A percentile compares a stretch with the other conserved stretches of the same genome.
phyloP scores from a whole-genome alignment of 164 flowering plant genomes.

The Tinospora cordifolia region DNA sequence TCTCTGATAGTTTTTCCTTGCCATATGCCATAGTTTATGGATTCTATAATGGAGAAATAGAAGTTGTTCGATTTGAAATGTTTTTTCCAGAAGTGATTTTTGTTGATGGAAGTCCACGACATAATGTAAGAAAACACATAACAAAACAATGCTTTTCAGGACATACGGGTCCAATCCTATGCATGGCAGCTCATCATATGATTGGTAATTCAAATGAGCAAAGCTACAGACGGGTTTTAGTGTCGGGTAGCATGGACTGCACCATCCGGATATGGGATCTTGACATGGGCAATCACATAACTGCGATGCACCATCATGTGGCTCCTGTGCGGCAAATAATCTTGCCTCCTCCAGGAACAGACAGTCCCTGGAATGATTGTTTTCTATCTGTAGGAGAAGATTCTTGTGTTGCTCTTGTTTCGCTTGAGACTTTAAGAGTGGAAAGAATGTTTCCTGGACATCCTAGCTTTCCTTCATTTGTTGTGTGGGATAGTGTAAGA shows the following conservation, averaged over 20 bases:
- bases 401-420: slow-evolving; percentile 68
- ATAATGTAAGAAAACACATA: slow-evolving; percentile 22
- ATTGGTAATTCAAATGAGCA: slow-evolving; percentile 24
- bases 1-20: slow-evolving; percentile 40
- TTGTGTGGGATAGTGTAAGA: slow-evolving; percentile 85
- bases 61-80: slow-evolving; percentile 49
- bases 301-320: slow-evolving; percentile 87
- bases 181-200: slow-evolving; percentile 79
- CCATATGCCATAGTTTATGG: slow-evolving; percentile 89
- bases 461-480: slow-evolving; percentile 59
- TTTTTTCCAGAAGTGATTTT: slow-evolving; percentile 27
- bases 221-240: slow-evolving; percentile 32
- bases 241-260: slow-evolving; percentile 91
- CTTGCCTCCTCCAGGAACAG: slow-evolving; percentile 55
- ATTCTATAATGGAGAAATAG: slow-evolving; percentile 63
- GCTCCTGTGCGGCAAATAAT: slow-evolving; percentile 84
- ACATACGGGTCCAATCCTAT: slow-evolving; percentile 74
- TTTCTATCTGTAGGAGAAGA: slow-evolving; percentile 93
- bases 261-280: slow-evolving; percentile 88
- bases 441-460: slow-evolving; percentile 99
- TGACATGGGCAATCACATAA: slow-evolving; percentile 45
- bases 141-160: slow-evolving; percentile 45
- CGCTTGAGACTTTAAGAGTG: slow-evolving; percentile 75
- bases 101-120: slow-evolving; percentile 20
- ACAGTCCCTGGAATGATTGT: slow-evolving; percentile 83